phyloP scores from a whole-genome alignment of 768 basidiomycete species.

The Phanerochaete sordida region DNA sequence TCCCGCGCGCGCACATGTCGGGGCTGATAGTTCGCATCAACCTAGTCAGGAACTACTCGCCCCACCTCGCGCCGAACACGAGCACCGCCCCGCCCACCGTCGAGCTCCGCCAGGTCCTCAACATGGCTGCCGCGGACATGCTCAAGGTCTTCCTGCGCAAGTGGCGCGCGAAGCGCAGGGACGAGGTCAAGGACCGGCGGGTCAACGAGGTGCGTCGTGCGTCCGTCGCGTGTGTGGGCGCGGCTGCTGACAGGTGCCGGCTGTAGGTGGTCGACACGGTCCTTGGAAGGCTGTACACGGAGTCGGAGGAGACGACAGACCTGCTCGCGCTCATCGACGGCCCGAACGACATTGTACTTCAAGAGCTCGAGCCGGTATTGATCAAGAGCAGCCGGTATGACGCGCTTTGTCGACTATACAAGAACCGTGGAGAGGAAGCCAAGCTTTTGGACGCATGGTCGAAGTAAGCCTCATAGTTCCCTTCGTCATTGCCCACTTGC shows the following conservation, averaged over 20 bases:
- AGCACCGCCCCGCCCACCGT: conserved; percentile 65
- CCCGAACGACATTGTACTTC: conserved; percentile 47
- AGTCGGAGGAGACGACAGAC: conserved; percentile 56
- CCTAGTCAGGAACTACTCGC: conserved; percentile 91
- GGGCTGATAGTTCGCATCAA: conserved; percentile 86
- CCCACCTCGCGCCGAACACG: conserved; percentile 72
- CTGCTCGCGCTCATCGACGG: conserved; percentile 56
- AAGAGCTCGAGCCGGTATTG: conserved; percentile 62
- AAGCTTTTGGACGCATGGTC: conserved; percentile 67
- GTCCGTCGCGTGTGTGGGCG: not conserved
- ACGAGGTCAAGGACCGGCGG: conserved; percentile 18
- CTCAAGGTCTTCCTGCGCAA: conserved; percentile 64
- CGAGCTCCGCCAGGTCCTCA: conserved; percentile 62
- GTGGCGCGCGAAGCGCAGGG: conserved; percentile 45
- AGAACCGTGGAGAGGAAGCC: conserved; percentile 49
- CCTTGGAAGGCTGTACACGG: conserved; percentile 69
- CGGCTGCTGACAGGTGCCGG: not conserved
- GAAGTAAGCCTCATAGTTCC: conserved; percentile 44
- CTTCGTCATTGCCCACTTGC: not conserved
- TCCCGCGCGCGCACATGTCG: conserved; percentile 37
- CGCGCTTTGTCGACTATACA: conserved; percentile 60
- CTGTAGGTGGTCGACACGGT: conserved; percentile 76
- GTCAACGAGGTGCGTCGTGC: conserved; percentile 2
- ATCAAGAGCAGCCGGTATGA: conserved; percentile 49
- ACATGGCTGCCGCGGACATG: conserved; percentile 71